Evolutionary conservation across 1,284 basidiomycete genomes (phyloP).

Genomic region (Sphagnurus paluster): DNA sequence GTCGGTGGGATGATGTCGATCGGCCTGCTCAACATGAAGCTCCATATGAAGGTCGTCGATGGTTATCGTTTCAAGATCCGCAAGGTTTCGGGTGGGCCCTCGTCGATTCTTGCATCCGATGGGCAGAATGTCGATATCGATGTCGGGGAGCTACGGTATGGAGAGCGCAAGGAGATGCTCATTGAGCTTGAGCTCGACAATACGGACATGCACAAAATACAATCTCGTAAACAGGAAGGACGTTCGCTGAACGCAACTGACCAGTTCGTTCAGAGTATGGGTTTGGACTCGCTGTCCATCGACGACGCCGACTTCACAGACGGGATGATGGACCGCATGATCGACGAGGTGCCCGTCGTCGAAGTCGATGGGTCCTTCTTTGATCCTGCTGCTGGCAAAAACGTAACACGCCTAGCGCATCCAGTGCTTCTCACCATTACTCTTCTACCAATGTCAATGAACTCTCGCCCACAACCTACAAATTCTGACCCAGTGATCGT

Average conservation of each 20-base stretch:
- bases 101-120: slow-evolving; percentile 80
- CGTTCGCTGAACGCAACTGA: slow-evolving; percentile 70
- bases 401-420: slow-evolving; percentile 81
- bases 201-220: slow-evolving; percentile 49
- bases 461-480: slow-evolving; percentile 45
- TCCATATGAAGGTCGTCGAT: slow-evolving; percentile 89
- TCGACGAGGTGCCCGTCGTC: slow-evolving; percentile 90
- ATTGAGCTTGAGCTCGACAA: slow-evolving; percentile 92
- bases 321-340: slow-evolving; percentile 88
- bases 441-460: slow-evolving; percentile 61
- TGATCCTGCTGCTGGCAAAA: slow-evolving; percentile 81
- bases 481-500: slow-evolving; percentile 84
- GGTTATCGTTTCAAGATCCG: slow-evolving; percentile 83
- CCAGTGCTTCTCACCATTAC: slow-evolving; percentile 90
- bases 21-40: slow-evolving; percentile 84
- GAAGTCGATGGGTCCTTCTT: slow-evolving; percentile 93
- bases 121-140: slow-evolving; percentile 95
- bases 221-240: slow-evolving; percentile 23
- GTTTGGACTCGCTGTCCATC: slow-evolving; percentile 70
- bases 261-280: slow-evolving; percentile 79
- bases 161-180: slow-evolving; percentile 92
- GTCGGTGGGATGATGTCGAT: slow-evolving; percentile 95
- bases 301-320: slow-evolving; percentile 75
- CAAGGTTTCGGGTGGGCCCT: slow-evolving; percentile 86
- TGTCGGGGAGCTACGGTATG: slow-evolving; percentile 89